Evolutionary conservation across 23 red algal genomes (phyloP).

Genomic region (Chondrus crispus): DNA sequence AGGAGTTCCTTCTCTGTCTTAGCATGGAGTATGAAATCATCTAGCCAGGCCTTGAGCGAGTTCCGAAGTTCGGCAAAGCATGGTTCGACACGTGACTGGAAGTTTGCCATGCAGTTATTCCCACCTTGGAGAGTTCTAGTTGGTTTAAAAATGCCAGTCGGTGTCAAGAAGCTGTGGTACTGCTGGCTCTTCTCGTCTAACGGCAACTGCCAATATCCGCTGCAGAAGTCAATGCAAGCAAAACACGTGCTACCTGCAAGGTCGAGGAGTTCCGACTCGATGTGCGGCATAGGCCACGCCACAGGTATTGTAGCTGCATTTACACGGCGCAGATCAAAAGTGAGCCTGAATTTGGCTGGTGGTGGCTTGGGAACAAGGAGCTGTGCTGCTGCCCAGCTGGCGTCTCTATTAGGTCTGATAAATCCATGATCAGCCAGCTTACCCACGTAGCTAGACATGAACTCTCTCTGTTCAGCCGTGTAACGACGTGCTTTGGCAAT

Average conservation of each 20-base stretch:
- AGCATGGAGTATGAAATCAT: slow-evolving; percentile 22
- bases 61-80: background rate
- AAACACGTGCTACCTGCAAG: background rate
- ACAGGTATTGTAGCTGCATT: background rate
- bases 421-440: slow-evolving; percentile 8
- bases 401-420: background rate
- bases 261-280: background rate
- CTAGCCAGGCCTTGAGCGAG: slow-evolving; percentile 11
- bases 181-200: background rate
- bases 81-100: slow-evolving; percentile 21
- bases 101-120: background rate
- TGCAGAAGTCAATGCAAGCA: slow-evolving; percentile 9
- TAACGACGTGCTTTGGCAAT: background rate
- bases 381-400: slow-evolving; percentile 3
- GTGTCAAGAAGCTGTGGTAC: background rate
- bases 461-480: background rate
- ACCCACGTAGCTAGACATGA: background rate
- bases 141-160: background rate
- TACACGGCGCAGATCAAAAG: background rate
- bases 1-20: background rate
- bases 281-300: slow-evolving; percentile 4
- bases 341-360: background rate
- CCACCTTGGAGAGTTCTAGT: background rate
- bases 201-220: slow-evolving; percentile 13
- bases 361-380: slow-evolving; percentile 1